Evolutionary conservation across 495 filamentous ascomycete species (phyloP), one percentile per base, ranked within the genome.

Genomic region (Xylaria nigripes): DNA sequence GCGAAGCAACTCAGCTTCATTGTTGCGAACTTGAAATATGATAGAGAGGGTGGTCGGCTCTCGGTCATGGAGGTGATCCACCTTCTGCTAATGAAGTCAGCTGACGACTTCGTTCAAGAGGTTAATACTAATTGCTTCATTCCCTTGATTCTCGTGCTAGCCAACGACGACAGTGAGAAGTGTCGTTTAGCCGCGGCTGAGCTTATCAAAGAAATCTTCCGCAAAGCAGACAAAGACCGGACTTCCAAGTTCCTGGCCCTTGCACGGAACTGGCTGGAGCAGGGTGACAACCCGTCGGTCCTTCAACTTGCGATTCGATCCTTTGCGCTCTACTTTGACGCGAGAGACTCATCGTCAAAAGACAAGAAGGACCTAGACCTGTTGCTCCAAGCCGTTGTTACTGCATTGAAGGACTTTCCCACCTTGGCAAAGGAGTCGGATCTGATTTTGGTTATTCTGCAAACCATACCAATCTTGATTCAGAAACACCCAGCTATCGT

Each of bases 41-140:
- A 90, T 45, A 81, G 91, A 59, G 83, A 86, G 56, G 85, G 92
- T 32, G 93, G 93, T 23, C 81, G 93, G 21, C 80, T 93, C 57
- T 96, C 90, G 0, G 85, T 95, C 22, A 86, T 98, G 79, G 93
- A 98, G 70, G 81, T 87, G 27, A 76, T 95, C 45, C 81, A 96
- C 63, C 74, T 91, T 45, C 71, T 98, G 15, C 70, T 96, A 16
- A 83, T 82, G 24, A 97, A 95, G 67, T 81, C 89, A 7, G 82
- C 84, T 6, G 81, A 87, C 18, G 84, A 90, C 27, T 76, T 92
- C 34, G 78, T 88, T 5, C 89, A 95, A 63, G 86, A 95, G 50
- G 80, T 95, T 29, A 72, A 90, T 3, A 81, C 77, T 23, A 86
- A 81, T 12, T 89, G 91, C 67, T 96, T 96, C 70, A 74, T 92